Base-by-base conservation (phyloP, 2,329 filamentous ascomycete species). In the Coniochaeta hoffmannii region DNA sequence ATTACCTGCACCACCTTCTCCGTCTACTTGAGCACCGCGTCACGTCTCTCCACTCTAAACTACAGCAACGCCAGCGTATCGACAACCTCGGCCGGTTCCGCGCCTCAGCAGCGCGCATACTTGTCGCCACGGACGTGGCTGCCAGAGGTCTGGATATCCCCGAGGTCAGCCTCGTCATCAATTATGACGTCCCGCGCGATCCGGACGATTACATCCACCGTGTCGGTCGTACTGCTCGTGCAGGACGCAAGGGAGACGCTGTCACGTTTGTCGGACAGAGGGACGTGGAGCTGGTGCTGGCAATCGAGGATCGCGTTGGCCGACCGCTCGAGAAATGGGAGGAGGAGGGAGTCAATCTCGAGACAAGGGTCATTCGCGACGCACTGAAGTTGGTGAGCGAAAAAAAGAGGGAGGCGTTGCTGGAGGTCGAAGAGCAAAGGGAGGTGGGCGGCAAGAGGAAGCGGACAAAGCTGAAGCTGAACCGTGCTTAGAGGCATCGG, bases 201-300 rank as follows among this genome's bases (percentile, higher is more conserved):
- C 90, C 93, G 3, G 92, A 97, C 69, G 93, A 97, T 71, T 99
- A 99, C 70, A 94, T 99, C 61, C 94, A 99, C 74, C 85, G 94
- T 12, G 93, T 97, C 53, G 94, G 94, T 69, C 87, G 94, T 72
- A 99, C 94, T 12, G 94, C 94, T 3, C 86, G 94, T 81, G 94
- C 94, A 0, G 94, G 94, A 0, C 82, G 91, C 46, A 79, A 78
- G 54, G 94, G 94, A 64, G 87, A 91, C 61, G 85, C 88, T 5
- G 84, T 97, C 15, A 96, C 90, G 2, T 83, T 99, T 63, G 87
- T 99, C 2, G 93, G 94, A 2, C 93, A 97, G 77, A 80, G 93
- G 56, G 94, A 99, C 70, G 91, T 97, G 1, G 85, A 92, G 64
- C 79, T 97, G 8, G 82, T 97, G n/a, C 78, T 93, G 55, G 90